Percentiles rank a stretch among this genome's conserved stretches.
phyloP scores from a whole-genome alignment of 495 filamentous ascomycete species.

The Penicillium macrosclerotiorum region DNA sequence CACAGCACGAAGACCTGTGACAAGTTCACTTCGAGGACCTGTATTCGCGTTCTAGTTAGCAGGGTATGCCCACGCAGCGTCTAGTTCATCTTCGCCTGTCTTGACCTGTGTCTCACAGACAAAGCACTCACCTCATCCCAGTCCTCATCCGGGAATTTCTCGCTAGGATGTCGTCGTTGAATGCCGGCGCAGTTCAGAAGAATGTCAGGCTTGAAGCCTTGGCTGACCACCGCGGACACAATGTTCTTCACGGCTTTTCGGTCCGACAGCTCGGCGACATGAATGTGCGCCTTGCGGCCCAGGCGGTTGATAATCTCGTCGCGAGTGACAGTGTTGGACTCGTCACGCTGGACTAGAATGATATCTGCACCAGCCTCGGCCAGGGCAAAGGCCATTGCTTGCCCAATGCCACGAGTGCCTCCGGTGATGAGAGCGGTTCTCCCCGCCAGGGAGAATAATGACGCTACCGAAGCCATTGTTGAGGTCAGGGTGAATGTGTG shows the following conservation, averaged over 20 bases:
- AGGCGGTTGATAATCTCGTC: slow-evolving; percentile 57
- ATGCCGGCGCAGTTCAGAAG: slow-evolving; percentile 87
- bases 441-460: slow-evolving; percentile 46
- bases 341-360: slow-evolving; percentile 60
- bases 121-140: slow-evolving; percentile 62
- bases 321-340: slow-evolving; percentile 61
- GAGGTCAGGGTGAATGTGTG: slow-evolving; percentile 21
- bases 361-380: slow-evolving; percentile 85
- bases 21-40: slow-evolving; percentile 84
- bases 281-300: slow-evolving; percentile 66
- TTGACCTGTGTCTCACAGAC: neutral
- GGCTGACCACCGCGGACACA: slow-evolving; percentile 57
- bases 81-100: too few relatives aligned
- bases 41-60: too few relatives aligned
- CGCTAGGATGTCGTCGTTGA: slow-evolving; percentile 73
- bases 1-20: slow-evolving; percentile 78
- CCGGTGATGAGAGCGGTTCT: slow-evolving; percentile 84
- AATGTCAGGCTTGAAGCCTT: slow-evolving; percentile 63
- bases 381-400: slow-evolving; percentile 75
- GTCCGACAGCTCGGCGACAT: slow-evolving; percentile 70
- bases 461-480: slow-evolving; percentile 24
- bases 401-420: slow-evolving; percentile 83
- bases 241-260: slow-evolving; percentile 57
- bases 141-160: slow-evolving; percentile 76
- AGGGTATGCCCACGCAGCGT: too few relatives aligned